phyloP scores from a whole-genome alignment of 2,329 filamentous ascomycete genomes.

The Xylaria sp. region DNA sequence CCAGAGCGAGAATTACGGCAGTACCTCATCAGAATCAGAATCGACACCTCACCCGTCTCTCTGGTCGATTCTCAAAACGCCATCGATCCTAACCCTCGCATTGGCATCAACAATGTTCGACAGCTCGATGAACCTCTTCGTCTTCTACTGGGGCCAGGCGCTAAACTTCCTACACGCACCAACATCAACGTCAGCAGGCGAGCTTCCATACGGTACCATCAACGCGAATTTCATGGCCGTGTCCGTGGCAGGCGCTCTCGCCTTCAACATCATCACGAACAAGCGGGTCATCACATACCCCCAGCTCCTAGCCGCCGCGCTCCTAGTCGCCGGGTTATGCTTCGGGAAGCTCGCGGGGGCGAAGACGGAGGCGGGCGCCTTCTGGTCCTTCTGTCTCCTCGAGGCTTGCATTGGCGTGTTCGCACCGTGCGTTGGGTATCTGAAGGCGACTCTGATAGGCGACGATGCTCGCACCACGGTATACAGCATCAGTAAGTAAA shows the following conservation, averaged over 20 bases:
- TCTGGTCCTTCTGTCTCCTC: constrained; percentile 63
- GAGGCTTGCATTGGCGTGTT: constrained; percentile 64
- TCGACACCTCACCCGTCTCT: constrained; percentile 16
- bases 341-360: constrained; percentile 47
- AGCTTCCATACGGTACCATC: constrained; percentile 40
- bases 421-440: constrained; percentile 59
- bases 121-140: constrained; percentile 66
- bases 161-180: constrained; percentile 52
- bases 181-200: constrained; percentile 34
- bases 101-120: constrained; percentile 64
- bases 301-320: constrained; percentile 43
- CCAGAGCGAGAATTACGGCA: constrained; percentile 40
- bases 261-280: constrained; percentile 42
- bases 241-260: constrained; percentile 38
- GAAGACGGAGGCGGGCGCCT: constrained; percentile 50
- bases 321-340: constrained; percentile 47
- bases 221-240: constrained; percentile 42
- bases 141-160: constrained; percentile 66
- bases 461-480: constrained; percentile 59
- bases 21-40: constrained; percentile 22
- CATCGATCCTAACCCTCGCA: constrained; percentile 56
- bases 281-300: constrained; percentile 42
- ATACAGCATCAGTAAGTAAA: constrained; percentile 52
- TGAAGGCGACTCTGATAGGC: constrained; percentile 53
- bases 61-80: constrained; percentile 45